Conservation (phyloP, 768 basidiomycete genomes). For the Piloderma croceum region DNA sequence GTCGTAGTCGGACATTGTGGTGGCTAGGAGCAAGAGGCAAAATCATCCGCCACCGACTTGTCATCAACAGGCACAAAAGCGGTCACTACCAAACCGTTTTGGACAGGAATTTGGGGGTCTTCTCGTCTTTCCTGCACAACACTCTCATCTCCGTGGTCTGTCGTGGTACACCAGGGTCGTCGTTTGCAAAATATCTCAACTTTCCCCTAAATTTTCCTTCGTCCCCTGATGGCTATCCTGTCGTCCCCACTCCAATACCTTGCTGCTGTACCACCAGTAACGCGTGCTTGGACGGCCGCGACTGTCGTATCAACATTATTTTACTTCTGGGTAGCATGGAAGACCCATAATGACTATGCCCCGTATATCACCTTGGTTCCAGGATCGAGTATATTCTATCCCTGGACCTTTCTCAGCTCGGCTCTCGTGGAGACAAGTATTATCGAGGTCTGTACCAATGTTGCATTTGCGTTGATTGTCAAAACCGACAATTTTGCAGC, state of each 20-base stretch:
- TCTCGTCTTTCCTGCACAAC: no score
- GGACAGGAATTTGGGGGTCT: no score
- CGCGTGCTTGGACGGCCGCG: conserved; percentile 61
- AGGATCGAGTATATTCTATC: conserved; percentile 74
- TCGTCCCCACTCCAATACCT: conserved; percentile 66
- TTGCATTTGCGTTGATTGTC: not conserved
- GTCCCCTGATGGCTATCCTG: conserved; percentile 83
- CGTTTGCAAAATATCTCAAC: no score
- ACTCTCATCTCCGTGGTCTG: no score
- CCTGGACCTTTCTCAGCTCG: conserved; percentile 92
- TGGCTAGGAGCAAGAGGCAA: no score
- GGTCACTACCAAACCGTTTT: no score
- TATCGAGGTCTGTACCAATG: conserved; percentile 65
- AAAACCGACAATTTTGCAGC: conserved; percentile 38
- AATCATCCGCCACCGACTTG: no score
- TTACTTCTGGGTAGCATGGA: conserved; percentile 65
- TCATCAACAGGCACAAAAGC: no score
- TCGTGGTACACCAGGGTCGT: no score
- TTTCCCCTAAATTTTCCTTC: no score
- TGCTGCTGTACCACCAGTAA: conserved; percentile 72
- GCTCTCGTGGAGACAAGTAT: conserved; percentile 80
- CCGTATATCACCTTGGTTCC: conserved; percentile 76
- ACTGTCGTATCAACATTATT: conserved; percentile 54
- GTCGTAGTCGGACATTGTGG: conserved; percentile 78
- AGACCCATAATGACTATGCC: conserved; percentile 19